These are phyloP conservation scores for Smithsoniella earleae DNA, from an alignment of 163 green algal genomes.

Conservation along the genomic window DNA sequence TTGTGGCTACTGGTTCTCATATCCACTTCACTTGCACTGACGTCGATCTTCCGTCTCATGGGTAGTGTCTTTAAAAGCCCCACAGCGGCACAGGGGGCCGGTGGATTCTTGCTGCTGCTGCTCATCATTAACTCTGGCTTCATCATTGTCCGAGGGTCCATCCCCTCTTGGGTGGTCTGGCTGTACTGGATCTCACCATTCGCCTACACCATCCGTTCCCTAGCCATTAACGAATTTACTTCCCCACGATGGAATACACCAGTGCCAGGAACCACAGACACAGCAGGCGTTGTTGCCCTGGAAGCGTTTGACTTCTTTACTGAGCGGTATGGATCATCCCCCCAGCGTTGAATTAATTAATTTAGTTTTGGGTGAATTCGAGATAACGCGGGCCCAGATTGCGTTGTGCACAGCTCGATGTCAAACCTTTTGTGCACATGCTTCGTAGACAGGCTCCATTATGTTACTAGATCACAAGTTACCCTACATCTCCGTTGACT, in stretches of 20 bases:
- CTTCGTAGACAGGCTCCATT: too few species aligned
- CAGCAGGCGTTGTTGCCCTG: slow-evolving; percentile 46
- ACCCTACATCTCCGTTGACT: too few species aligned
- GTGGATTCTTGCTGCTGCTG: slow-evolving; percentile 46
- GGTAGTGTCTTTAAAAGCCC: slow-evolving; percentile 37
- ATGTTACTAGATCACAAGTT: too few species aligned
- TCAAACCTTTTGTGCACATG: too few species aligned
- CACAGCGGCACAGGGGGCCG: slow-evolving; percentile 38
- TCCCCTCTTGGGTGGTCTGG: slow-evolving; percentile 56
- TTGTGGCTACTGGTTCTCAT: slow-evolving; percentile 47
- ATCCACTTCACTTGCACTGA: slow-evolving; percentile 18
- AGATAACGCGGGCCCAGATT: too few species aligned
- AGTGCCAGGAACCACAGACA: neutral
- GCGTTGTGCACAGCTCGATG: too few species aligned
- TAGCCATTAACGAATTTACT: slow-evolving; percentile 70
- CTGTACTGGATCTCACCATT: slow-evolving; percentile 53
- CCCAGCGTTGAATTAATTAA: too few species aligned
- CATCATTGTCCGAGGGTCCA: slow-evolving; percentile 48
- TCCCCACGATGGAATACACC: slow-evolving; percentile 41
- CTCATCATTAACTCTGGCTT: slow-evolving; percentile 59
- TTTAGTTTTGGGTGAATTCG: too few species aligned
- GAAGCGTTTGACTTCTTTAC: slow-evolving; percentile 47
- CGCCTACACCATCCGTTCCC: slow-evolving; percentile 46
- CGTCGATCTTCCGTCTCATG: slow-evolving; percentile 46
- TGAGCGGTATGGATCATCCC: slow-evolving; percentile 36